Evolutionary conservation across 768 basidiomycete genomes (phyloP).

Genomic region (Boletus bicolor): DNA sequence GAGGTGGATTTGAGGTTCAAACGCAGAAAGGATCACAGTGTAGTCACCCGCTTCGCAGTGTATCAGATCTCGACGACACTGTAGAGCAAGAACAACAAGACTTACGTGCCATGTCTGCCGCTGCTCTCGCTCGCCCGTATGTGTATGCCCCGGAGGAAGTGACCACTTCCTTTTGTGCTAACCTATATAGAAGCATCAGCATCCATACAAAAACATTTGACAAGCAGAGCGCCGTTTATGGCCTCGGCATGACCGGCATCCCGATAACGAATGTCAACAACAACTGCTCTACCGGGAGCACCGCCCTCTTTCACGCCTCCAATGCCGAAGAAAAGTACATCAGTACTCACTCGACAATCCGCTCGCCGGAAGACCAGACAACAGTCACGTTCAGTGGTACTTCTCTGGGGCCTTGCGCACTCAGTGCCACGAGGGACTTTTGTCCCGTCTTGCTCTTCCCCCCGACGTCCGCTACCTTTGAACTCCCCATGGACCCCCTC

Average conservation of each 20-base stretch:
- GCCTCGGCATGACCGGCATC: constrained; percentile 75
- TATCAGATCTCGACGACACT: not conserved
- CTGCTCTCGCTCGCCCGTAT: constrained; percentile 65
- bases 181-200: constrained; percentile 29
- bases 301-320: constrained; percentile 69
- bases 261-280: constrained; percentile 85
- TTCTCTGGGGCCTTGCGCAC: constrained; percentile 56
- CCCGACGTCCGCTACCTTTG: constrained; percentile 6
- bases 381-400: constrained; percentile 70
- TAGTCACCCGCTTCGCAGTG: constrained; percentile 56
- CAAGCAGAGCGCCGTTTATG: constrained; percentile 67
- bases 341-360: constrained; percentile 67
- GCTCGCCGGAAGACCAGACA: constrained; percentile 72
- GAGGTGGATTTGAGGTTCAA: constrained; percentile 61
- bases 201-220: not conserved
- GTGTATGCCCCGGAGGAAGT: constrained; percentile 78
- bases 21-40: constrained; percentile 81
- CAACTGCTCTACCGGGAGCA: constrained; percentile 77
- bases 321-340: constrained; percentile 36
- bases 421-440: constrained; percentile 44
- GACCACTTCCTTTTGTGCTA: constrained; percentile 65
- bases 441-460: not conserved
- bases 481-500: not conserved
- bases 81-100: not conserved
- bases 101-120: constrained; percentile 54